Evolutionary conservation across 371 early-diverging fungal species (phyloP), one percentile per base, ranked within the genome.

Genomic region (Haplosporangium sp.): DNA sequence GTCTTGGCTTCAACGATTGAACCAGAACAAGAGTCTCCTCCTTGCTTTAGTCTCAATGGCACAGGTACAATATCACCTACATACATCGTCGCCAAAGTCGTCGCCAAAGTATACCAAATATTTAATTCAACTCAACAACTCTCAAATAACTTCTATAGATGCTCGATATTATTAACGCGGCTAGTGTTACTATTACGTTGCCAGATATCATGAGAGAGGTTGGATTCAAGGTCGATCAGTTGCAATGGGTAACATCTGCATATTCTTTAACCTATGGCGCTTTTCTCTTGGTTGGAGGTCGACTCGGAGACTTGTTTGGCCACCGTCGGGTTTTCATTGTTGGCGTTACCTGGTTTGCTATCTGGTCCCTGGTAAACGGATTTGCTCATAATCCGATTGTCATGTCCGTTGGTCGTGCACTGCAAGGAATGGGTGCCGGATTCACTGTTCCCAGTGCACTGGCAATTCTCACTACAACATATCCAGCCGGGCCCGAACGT

Each of bases 341-440:
- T 5, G 85, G 85, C 0, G 74, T 85, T 17, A 55, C 67, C 39
- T 81, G 76, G 82, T 83, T 85, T 57, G 62, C 84, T 0, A 58
- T 74, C 44, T 74, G 76, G 61, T 70, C 76, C 15, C 13, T 82
- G 11, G 65, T 84, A 58, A 77, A 75, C 35, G 85, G 84, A 10
- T 77, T 84, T 37, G 72, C 85, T 7, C 60, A 69, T 19, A 72
- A 78, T 17, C 67, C 67, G 5, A 69, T 74, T 15, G 42, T 84
- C 56, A 64, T 86, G 74, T 82, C 86, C 2, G 66, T 85, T 20
- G 76, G 72, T 2, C 74, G 87, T 20, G 85, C 84, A 9, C 55
- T 85, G 3, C 84, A 85, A 66, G 87, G 87, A 1, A 71, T 85
- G 55, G 86, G 85, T 5, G 85, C 85, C 2, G 87, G 85, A 3